Evolutionary conservation across 805 yeast species (phyloP).

Genomic region (Ogataea philodendri): DNA sequence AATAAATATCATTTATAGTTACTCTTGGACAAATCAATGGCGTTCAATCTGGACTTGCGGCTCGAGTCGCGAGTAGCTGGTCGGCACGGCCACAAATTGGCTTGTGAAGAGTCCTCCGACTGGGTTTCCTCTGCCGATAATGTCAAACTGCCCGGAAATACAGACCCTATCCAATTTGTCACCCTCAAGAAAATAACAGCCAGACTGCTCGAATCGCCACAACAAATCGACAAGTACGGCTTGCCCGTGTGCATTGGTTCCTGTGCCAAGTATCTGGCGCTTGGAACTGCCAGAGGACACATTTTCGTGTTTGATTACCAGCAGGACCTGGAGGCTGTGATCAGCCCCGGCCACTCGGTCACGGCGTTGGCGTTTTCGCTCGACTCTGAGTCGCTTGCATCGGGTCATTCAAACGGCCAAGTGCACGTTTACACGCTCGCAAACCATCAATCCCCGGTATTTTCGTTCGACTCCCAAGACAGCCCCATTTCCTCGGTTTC

Average conservation of each 20-base stretch:
- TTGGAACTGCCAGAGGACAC: slow-evolving; percentile 72
- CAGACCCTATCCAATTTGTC: slow-evolving; percentile 30
- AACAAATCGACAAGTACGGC: slow-evolving; percentile 39
- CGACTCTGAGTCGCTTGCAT: slow-evolving; percentile 69
- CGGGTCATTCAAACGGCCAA: slow-evolving; percentile 65
- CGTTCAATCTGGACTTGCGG: slow-evolving; percentile 21
- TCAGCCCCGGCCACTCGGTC: slow-evolving; percentile 41
- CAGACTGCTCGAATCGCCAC: slow-evolving; percentile 13
- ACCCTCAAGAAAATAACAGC: slow-evolving; percentile 28
- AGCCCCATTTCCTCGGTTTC: slow-evolving; percentile 41
- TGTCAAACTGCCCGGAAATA: slow-evolving; percentile 10
- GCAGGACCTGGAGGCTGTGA: slow-evolving; percentile 48
- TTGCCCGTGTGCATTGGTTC: slow-evolving; percentile 46
- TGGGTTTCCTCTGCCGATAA: slow-evolving; percentile 3
- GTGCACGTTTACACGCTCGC: slow-evolving; percentile 67
- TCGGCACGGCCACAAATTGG: neutral
- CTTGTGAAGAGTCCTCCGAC: neutral
- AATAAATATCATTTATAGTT: neutral
- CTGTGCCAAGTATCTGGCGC: slow-evolving; percentile 43
- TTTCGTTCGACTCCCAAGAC: slow-evolving; percentile 31
- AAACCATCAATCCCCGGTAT: slow-evolving; percentile 29
- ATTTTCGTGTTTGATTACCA: slow-evolving; percentile 66
- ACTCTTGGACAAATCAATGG: neutral
- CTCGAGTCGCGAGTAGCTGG: slow-evolving; percentile 20
- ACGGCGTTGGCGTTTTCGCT: slow-evolving; percentile 57